Evolutionary conservation across 208 protist species (phyloP).

Genomic region (Trypanosoma congolense): DNA sequence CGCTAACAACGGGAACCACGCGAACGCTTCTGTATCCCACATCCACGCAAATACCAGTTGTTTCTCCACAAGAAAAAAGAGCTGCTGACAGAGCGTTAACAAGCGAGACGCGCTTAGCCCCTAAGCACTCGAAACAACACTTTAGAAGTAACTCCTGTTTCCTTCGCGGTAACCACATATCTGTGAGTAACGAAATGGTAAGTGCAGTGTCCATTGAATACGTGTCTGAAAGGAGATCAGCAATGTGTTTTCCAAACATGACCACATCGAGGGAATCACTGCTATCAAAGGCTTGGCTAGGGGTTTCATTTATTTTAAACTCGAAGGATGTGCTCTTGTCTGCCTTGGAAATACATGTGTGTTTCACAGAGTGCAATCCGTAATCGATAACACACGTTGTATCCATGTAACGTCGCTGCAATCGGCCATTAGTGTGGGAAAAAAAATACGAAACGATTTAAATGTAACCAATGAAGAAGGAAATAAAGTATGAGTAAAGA

Average conservation of each 20-base stretch:
- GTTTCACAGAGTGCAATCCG: slow-evolving; percentile 57
- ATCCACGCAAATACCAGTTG: slow-evolving; percentile 63
- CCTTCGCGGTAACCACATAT: slow-evolving; percentile 41
- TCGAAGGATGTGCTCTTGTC: slow-evolving; percentile 17
- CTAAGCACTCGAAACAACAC: slow-evolving; percentile 57
- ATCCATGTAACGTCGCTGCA: slow-evolving; percentile 9
- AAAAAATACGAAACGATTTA: no score
- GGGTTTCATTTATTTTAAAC: slow-evolving; percentile 6
- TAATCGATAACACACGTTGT: slow-evolving; percentile 46
- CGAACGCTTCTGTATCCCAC: slow-evolving; percentile 62
- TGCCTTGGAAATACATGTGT: slow-evolving; percentile 33
- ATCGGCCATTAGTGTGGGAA: no score
- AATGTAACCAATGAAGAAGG: no score
- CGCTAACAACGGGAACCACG: slow-evolving; percentile 44
- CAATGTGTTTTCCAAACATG: slow-evolving; percentile 17
- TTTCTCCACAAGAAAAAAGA: slow-evolving; percentile 63
- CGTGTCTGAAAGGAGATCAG: slow-evolving; percentile 17
- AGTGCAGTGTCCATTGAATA: slow-evolving; percentile 34
- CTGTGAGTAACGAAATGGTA: slow-evolving; percentile 51
- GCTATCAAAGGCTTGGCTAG: slow-evolving; percentile 9
- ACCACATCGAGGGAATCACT: slow-evolving; percentile 16
- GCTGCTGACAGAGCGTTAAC: slow-evolving; percentile 44
- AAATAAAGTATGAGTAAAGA: no score
- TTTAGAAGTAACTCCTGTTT: slow-evolving; percentile 55
- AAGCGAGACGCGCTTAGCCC: slow-evolving; percentile 43